phyloP scores from a whole-genome alignment of 2,329 filamentous ascomycete genomes.

The Calonectria henricotiae region DNA sequence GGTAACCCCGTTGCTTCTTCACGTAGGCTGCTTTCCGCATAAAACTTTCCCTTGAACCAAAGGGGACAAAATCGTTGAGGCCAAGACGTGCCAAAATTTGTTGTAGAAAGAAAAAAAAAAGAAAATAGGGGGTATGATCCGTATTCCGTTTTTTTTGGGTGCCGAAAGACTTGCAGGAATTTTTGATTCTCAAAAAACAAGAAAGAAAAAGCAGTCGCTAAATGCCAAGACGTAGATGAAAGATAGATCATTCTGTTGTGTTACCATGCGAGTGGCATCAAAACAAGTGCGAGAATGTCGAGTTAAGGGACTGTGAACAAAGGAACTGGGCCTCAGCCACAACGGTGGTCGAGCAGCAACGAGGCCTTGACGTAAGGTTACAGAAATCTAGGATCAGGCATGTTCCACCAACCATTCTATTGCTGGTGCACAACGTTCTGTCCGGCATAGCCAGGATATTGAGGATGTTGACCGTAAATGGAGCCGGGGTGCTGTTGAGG shows the following conservation, averaged over 20 bases:
- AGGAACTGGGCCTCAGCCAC: slow-evolving; percentile 30
- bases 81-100: slow-evolving; percentile 50
- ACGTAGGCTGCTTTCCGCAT: slow-evolving; percentile 42
- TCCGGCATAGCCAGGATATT: slow-evolving; percentile 60
- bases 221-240: slow-evolving; percentile 64
- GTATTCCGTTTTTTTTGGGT: slow-evolving; percentile 60
- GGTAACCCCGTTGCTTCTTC: slow-evolving; percentile 46
- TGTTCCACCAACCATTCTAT: slow-evolving; percentile 52
- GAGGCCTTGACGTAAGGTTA: slow-evolving; percentile 33
- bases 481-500: slow-evolving; percentile 64
- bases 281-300: slow-evolving; percentile 50
- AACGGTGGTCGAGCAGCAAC: slow-evolving; percentile 26
- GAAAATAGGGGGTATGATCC: slow-evolving; percentile 58
- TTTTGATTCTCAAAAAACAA: slow-evolving; percentile 56
- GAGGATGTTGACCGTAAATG: slow-evolving; percentile 56
- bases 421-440: slow-evolving; percentile 64
- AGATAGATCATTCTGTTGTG: slow-evolving; percentile 55
- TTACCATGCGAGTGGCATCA: slow-evolving; percentile 56
- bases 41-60: slow-evolving; percentile 39
- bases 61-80: slow-evolving; percentile 48
- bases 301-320: slow-evolving; percentile 41
- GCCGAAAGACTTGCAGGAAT: slow-evolving; percentile 59
- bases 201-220: slow-evolving; percentile 61
- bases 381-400: slow-evolving; percentile 13
- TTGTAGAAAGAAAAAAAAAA: slow-evolving; percentile 45